Conservation (phyloP, 495 filamentous ascomycete genomes). For the Penicillium lagena region DNA sequence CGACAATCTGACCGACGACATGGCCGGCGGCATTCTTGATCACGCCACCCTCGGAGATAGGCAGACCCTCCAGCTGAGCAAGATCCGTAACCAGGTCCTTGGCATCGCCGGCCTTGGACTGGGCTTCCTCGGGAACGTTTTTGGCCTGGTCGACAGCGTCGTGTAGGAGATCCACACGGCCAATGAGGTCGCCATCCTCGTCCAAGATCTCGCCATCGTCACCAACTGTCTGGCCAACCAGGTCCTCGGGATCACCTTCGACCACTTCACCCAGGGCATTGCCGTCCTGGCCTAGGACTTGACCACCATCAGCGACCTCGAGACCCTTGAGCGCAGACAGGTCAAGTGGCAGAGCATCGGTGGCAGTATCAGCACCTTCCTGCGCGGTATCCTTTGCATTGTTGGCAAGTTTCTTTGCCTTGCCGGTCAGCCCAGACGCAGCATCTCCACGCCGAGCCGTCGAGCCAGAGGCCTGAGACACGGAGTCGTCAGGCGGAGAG, state of each 20-base stretch:
- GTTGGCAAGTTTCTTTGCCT: conserved; percentile 13
- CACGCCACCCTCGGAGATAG: conserved; percentile 50
- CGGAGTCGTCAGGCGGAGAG: conserved; percentile 19
- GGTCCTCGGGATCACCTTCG: conserved; percentile 36
- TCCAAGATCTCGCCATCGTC: conserved; percentile 49
- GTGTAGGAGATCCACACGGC: conserved; percentile 36
- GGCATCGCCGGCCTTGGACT: conserved; percentile 9
- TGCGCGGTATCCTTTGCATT: conserved; percentile 16
- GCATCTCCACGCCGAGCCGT: conserved; percentile 14
- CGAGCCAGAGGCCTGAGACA: conserved; percentile 26
- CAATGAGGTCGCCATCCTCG: conserved; percentile 43
- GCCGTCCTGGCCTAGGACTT: conserved; percentile 32
- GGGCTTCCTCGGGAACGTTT: conserved; percentile 9
- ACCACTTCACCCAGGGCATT: conserved; percentile 32
- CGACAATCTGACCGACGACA: conserved; percentile 49
- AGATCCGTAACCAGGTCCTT: conserved; percentile 32
- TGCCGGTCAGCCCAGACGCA: conserved; percentile 10
- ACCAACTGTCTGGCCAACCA: conserved; percentile 43
- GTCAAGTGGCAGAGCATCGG: conserved; percentile 37
- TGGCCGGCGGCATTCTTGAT: conserved; percentile 51
- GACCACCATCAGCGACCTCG: conserved; percentile 46
- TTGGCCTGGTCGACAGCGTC: conserved; percentile 24
- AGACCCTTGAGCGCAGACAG: conserved; percentile 63
- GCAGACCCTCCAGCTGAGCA: conserved; percentile 49
- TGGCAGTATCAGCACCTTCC: conserved; percentile 19